A percentile compares a stretch with the other conserved stretches of the same genome.
Conservation (phyloP, 495 filamentous ascomycete genomes). For the Cenococcum geophilum region DNA sequence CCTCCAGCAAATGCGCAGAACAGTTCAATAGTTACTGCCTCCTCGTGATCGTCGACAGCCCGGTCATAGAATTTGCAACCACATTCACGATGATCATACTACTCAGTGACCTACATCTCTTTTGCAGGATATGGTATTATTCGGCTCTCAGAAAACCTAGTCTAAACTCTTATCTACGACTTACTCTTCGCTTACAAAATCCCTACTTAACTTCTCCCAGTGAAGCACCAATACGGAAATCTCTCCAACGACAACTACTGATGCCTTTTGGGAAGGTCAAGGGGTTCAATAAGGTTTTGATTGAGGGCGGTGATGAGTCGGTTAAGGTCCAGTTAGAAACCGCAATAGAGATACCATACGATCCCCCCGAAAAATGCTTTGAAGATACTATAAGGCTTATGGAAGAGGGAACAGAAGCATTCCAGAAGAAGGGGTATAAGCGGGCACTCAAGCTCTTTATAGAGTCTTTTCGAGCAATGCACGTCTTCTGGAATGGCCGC, state of each 20-base stretch:
- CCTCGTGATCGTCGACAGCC: constrained; percentile 39
- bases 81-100: constrained; percentile 36
- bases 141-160: constrained; percentile 40
- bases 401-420: constrained; percentile 37
- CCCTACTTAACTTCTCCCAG: constrained; percentile 38
- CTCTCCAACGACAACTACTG: constrained; percentile 38
- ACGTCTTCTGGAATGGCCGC: constrained; percentile 42
- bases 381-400: constrained; percentile 39
- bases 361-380: constrained; percentile 41
- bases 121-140: constrained; percentile 45
- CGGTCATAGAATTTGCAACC: constrained; percentile 17
- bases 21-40: constrained; percentile 37
- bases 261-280: constrained; percentile 44
- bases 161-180: constrained; percentile 42
- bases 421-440: constrained; percentile 31
- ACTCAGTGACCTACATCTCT: constrained; percentile 41
- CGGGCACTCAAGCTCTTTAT: constrained; percentile 40
- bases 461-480: constrained; percentile 43
- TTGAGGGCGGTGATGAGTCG: constrained; percentile 38
- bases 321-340: constrained; percentile 38
- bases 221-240: constrained; percentile 34
- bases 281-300: constrained; percentile 33
- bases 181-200: constrained; percentile 40
- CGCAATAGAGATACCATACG: constrained; percentile 35
- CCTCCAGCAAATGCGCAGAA: constrained; percentile 28